Base-by-base conservation (phyloP, 2,329 filamentous ascomycete genomes). In the Colletotrichum sp. region DNA sequence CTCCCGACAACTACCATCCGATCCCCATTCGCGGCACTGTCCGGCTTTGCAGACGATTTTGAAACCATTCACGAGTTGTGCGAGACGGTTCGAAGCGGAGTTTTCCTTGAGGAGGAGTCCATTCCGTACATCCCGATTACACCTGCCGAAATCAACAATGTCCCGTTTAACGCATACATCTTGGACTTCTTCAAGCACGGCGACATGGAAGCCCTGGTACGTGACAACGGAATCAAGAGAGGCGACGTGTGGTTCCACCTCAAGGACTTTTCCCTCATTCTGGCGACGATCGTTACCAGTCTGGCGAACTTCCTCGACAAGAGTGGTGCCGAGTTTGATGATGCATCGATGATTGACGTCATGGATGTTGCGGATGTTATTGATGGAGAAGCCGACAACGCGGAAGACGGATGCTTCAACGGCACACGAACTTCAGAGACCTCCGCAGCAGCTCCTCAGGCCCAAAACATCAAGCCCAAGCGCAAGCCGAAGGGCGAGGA, bases 181-280 rank as follows among this genome's bases (percentile, higher is more conserved):
- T 92, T 93, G 75, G 93, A 96, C 82, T 96, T 96, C 83, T 96
- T 91, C 87, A 94, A 92, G 82, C 92, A 96, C 79, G 94, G 94
- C 5, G 91, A 93, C 80, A 82, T 92, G 26, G 81, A 87, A 2
- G 89, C 91, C 0, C 84, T 96, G 4, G 89, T 90, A 15, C 84
- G 83, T 0, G 93, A 92, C 34, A 96, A 96, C 80, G 87, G 89
- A 4, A 92, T 96, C 80, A 91, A 90, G 60, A 84, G 86, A 2
- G 90, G 91, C 6, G 93, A 95, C 63, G 88, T 95, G 10, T 96
- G 94, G 94, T 96, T 93, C 79, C 81, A 90, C 3, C 86, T 96
- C 3, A 94, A 95, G 63, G 87, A 88, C 77, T 90, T 90, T 70
- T 88, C 85, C 0, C 81, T 91, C 24, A 82, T 93, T 0, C 86